Conservation (phyloP, 768 basidiomycete genomes). For the Trametes cingulata region DNA sequence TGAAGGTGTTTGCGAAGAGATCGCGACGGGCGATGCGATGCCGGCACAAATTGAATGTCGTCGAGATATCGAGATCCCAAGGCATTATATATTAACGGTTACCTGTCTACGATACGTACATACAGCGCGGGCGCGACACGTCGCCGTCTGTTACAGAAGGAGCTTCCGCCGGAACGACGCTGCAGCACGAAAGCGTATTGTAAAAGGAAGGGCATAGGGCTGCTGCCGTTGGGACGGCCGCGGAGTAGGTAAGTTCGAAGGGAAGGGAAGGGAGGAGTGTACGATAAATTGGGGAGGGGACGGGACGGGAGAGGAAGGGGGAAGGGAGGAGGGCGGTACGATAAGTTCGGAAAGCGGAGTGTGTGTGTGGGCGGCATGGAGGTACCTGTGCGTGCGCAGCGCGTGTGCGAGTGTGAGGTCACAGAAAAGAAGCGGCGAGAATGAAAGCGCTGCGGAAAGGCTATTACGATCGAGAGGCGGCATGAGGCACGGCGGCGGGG, state of each 20-base stretch:
- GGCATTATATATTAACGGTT: slow-evolving; percentile 19
- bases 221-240: background rate
- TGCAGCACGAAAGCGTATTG: background rate
- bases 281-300: background rate
- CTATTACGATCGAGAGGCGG: slow-evolving; percentile 18
- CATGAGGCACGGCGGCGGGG: slow-evolving; percentile 5
- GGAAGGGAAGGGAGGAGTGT: background rate
- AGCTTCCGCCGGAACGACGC: background rate
- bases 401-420: background rate
- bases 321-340: slow-evolving; percentile 1
- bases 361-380: no score
- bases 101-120: slow-evolving; percentile 19
- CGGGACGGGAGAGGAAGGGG: background rate
- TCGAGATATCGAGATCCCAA: background rate
- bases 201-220: background rate
- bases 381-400: no score
- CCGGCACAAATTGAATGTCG: no score
- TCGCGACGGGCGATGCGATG: no score
- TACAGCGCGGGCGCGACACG: slow-evolving; percentile 16
- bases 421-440: background rate
- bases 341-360: background rate
- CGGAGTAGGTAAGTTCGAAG: background rate
- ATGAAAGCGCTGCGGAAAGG: slow-evolving; percentile 7
- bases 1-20: no score
- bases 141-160: background rate